Conservation (phyloP, 352 stramenopile genomes). For the Globisporangium nunn region DNA sequence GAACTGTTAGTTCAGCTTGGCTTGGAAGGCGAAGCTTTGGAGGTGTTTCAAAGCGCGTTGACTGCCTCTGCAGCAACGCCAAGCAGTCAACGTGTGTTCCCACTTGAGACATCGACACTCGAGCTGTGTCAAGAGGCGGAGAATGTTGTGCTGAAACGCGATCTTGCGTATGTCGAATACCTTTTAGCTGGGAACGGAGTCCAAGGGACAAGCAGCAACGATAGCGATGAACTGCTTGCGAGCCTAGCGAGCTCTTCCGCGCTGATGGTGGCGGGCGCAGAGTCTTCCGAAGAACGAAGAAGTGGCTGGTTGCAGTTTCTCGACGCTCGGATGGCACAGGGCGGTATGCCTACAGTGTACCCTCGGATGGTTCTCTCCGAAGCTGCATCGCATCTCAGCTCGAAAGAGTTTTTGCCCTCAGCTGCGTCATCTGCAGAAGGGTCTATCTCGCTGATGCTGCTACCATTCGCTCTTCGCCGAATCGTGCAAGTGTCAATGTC, state of each 20-base stretch:
- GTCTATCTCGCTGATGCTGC: conserved; percentile 23
- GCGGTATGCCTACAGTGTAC: conserved; percentile 11
- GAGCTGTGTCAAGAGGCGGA: conserved; percentile 54
- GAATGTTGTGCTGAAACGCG: conserved; percentile 40
- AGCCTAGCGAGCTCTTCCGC: conserved; percentile 18
- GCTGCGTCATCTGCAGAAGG: neutral
- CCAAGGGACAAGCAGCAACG: neutral
- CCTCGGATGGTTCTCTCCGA: conserved; percentile 28
- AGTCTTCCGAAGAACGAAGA: neutral
- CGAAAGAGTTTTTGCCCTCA: conserved; percentile 38
- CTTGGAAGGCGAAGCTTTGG: conserved; percentile 28
- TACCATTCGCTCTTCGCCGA: conserved; percentile 52
- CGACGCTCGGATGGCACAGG: conserved; percentile 15
- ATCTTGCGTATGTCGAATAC: conserved; percentile 59
- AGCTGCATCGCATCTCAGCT: conserved; percentile 38
- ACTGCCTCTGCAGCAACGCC: conserved; percentile 11
- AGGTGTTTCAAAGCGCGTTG: conserved; percentile 33
- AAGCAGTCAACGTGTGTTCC: conserved; percentile 31
- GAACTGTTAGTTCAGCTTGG: conserved; percentile 34
- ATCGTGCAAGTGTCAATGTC: conserved; percentile 37
- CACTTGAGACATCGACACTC: conserved; percentile 31
- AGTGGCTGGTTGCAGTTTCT: conserved; percentile 29
- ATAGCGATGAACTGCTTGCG: conserved; percentile 22
- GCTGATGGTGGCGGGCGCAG: neutral
- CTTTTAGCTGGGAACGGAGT: conserved; percentile 19